Evolutionary conservation across 139 green algal genomes (phyloP).

Genomic region (Trebouxia sp.): DNA sequence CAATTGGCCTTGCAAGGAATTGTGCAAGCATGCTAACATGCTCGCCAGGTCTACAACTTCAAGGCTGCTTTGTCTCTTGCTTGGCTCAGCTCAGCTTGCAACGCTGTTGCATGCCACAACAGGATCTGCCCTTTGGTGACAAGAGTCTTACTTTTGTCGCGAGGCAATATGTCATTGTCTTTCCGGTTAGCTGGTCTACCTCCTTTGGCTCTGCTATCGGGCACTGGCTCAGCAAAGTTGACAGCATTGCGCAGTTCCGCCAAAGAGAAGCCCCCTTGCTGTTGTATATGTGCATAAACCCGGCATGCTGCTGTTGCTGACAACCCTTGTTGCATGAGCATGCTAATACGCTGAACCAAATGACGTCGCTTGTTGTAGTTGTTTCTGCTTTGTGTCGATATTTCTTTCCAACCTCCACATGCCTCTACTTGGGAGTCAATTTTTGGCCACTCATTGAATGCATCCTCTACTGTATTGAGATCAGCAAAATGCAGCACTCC

Average conservation of each 20-base stretch:
- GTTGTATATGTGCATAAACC: constrained; percentile 8
- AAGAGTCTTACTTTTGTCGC: constrained; percentile 25
- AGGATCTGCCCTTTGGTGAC: constrained; percentile 27
- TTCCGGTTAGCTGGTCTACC: constrained; percentile 4
- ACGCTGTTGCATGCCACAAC: constrained; percentile 10
- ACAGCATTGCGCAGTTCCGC: constrained; percentile 17
- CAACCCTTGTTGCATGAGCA: constrained; percentile 18
- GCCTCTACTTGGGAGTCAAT: constrained; percentile 20
- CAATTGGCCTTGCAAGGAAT: constrained; percentile 20
- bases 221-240: constrained; percentile 23
- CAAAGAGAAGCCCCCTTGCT: constrained; percentile 21
- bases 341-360: constrained; percentile 20
- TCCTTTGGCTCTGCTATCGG: constrained; percentile 22
- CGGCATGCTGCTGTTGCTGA: constrained; percentile 5
- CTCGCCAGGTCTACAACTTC: constrained; percentile 6
- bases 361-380: constrained; percentile 21
- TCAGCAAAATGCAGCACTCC: constrained; percentile 22
- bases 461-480: constrained; percentile 6
- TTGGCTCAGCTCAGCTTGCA: constrained; percentile 20
- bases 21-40: constrained; percentile 6
- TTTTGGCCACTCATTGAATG: constrained; percentile 20
- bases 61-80: constrained; percentile 21
- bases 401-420: constrained; percentile 6
- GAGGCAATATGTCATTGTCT: constrained; percentile 10
- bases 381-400: constrained; percentile 15